A percentile compares a stretch with the other conserved stretches of the same genome.
These are phyloP conservation scores for Aureobasidium pullulans DNA, from an alignment of 2,329 filamentous ascomycete species.

Conservation along the genomic window DNA sequence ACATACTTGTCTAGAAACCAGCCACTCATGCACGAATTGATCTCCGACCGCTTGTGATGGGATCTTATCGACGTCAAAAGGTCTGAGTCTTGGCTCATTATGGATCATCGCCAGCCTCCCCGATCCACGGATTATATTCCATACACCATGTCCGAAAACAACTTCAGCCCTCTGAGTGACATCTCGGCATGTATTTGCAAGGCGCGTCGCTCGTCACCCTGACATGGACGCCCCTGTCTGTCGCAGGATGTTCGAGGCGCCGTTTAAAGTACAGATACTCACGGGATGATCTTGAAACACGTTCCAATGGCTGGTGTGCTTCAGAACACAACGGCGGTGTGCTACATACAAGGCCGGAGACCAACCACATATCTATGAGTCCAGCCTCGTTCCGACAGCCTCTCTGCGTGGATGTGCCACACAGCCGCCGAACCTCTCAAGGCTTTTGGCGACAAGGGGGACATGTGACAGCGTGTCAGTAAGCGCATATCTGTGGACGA, in stretches of 20 bases:
- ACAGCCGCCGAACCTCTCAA: no score
- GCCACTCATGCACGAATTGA: neutral
- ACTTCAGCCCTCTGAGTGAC: neutral
- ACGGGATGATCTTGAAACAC: constrained; percentile 7
- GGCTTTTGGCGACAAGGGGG: no score
- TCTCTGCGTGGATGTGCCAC: no score
- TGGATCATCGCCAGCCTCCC: neutral
- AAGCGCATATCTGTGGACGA: no score
- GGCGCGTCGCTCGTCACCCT: neutral
- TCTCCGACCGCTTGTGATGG: neutral
- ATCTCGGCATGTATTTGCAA: neutral
- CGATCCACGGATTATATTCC: no score
- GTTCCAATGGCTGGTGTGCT: neutral
- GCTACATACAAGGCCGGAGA: neutral
- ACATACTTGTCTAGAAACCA: neutral
- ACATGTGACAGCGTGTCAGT: no score
- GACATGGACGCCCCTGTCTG: neutral
- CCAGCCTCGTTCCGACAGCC: no score
- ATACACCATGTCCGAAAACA: neutral
- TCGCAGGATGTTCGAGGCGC: neutral
- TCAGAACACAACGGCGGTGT: neutral
- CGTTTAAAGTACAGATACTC: neutral
- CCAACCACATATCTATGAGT: no score
- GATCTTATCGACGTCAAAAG: neutral
- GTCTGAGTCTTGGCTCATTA: neutral